Percentiles rank a stretch among this genome's conserved stretches.
phyloP scores from a whole-genome alignment of 176 grass and related monocot species.

The Eleusine indica region DNA sequence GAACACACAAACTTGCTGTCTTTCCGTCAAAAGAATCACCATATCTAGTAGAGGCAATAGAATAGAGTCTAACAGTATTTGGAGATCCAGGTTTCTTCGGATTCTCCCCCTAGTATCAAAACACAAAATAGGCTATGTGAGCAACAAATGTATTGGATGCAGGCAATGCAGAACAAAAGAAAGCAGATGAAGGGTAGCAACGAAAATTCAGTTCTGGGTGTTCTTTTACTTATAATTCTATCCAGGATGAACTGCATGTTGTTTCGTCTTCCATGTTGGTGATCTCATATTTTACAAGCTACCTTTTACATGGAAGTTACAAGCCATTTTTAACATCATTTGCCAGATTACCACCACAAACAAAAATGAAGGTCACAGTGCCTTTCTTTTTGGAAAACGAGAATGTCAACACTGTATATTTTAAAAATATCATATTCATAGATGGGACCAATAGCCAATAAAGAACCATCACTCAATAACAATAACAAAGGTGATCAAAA shows the following conservation, averaged over 20 bases:
- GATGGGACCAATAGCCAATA: not conserved
- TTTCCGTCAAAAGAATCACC: constrained; percentile 91
- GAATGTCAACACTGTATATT: not conserved
- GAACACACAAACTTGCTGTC: constrained; percentile 83
- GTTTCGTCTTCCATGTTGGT: not conserved
- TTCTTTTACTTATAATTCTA: not conserved
- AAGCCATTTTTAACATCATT: not conserved
- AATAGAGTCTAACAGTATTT: constrained; percentile 90
- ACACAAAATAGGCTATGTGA: not conserved
- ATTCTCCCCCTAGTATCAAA: constrained; percentile 74
- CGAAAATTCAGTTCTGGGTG: not conserved
- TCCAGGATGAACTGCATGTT: not conserved
- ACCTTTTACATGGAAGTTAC: not conserved
- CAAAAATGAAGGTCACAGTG: not conserved
- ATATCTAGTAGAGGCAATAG: constrained; percentile 91
- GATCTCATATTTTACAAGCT: not conserved
- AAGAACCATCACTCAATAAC: not conserved
- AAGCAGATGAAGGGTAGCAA: not conserved
- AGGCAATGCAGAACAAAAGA: not conserved
- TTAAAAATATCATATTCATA: not conserved
- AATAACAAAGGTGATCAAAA: not conserved
- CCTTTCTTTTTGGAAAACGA: not conserved
- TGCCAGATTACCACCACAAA: not conserved
- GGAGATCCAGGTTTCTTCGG: constrained; percentile 86
- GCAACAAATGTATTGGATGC: not conserved